These are phyloP conservation scores for Lonicera japonica DNA, from an alignment of 129 eudicot species.

Conservation along the genomic window DNA sequence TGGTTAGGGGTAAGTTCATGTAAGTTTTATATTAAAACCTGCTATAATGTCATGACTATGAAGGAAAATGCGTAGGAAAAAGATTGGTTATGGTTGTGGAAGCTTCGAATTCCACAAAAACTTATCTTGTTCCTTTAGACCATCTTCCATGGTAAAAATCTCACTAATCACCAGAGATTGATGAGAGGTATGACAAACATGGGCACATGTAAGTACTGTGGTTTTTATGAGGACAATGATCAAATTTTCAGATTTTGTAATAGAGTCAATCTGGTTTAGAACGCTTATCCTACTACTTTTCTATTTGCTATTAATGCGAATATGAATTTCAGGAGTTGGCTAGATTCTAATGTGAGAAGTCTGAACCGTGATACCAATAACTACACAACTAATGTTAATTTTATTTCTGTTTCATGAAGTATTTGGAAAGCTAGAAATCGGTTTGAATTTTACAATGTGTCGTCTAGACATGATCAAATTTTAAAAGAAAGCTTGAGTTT, in stretches of 20 bases:
- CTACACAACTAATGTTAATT: no score
- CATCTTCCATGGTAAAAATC: not conserved
- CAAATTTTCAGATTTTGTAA: not conserved
- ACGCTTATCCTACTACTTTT: no score
- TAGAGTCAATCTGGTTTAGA: no score
- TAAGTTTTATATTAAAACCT: not conserved
- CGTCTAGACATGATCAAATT: no score
- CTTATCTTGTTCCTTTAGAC: not conserved
- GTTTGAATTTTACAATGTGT: no score
- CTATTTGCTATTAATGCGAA: no score
- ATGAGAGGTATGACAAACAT: not conserved
- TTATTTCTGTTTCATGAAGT: no score
- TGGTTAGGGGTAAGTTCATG: not conserved
- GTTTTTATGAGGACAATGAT: not conserved
- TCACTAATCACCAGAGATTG: not conserved
- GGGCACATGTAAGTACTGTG: not conserved
- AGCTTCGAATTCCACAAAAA: not conserved
- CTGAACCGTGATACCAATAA: no score
- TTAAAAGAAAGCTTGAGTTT: no score
- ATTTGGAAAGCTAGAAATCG: no score
- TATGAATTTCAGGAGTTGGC: no score
- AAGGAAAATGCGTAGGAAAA: not conserved
- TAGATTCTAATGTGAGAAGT: no score
- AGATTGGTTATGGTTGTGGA: not conserved
- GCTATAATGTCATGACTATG: not conserved